Base-by-base conservation (phyloP, 331 rosid genomes). In the Rosa hybrid region DNA sequence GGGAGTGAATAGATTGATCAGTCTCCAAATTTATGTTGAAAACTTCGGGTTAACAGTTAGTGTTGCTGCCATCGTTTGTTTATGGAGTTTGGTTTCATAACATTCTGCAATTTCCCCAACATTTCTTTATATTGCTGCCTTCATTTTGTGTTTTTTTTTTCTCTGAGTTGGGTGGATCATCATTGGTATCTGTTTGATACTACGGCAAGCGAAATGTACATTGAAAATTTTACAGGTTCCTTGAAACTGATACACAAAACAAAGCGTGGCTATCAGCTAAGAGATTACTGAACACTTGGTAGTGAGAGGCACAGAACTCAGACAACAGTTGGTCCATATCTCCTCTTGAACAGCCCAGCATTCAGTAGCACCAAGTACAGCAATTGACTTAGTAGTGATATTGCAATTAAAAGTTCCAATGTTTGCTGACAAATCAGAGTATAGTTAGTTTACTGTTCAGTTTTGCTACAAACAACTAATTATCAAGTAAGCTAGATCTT, bases 321-420 rank as follows among this genome's bases (percentile, higher is more conserved):
- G 41, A 71, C 12, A 16, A 20, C 84, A 16, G 81, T 12, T 0
- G 94, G 96, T 27, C 94, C 96, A 45, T 89, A 86, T 56, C 84
- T 81, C 82, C 88, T 84, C 64, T 90, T 89, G 70, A 79, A 91
- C 56, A 91, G 7, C 11, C 97, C 98, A 2, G 92, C 94, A 59
- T 90, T 97, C 67, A 93, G 91, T 56, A 95, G 76, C 75, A 90
- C n/a, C 17, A 85, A 11, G 70, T 88, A 90, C 21, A 91, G 49
- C 39, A 93, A 83, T 45, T 93, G 96, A 68, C 98, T 87, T 81
- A 87, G 81, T 8, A 94, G 72, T 1, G 91, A 83, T 57, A 93
- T 85, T 17, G 92, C 93, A 75, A 92, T 82, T 68, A 95, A 84
- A 0, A 92, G 92, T 49, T 95, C 99, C 84, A 84, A 44, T 4